Evolutionary conservation across 2,329 filamentous ascomycete genomes (phyloP).

Genomic region (Aspergillus sp.): DNA sequence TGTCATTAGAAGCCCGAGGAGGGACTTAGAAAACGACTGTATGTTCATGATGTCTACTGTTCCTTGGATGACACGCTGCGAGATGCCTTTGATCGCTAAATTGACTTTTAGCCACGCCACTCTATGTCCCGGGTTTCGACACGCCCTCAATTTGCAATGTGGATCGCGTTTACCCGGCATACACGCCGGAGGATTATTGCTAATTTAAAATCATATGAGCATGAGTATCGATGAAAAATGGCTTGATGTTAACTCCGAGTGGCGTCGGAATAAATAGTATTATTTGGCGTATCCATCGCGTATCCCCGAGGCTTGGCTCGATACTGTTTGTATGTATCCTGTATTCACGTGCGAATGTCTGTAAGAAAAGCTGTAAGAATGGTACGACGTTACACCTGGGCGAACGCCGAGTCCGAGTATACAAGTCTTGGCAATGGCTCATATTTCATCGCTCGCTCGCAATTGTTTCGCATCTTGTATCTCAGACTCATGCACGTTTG

Average conservation of each 20-base stretch:
- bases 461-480: constrained; percentile 2
- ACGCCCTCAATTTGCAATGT: constrained; percentile 8
- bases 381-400: neutral
- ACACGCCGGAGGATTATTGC: constrained; percentile 10
- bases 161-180: constrained; percentile 15
- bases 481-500: neutral
- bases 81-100: neutral
- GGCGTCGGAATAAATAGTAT: neutral
- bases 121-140: constrained; percentile 11
- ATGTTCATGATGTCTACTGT: constrained; percentile 18
- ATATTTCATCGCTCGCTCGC: constrained; percentile 1
- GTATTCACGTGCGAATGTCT: neutral
- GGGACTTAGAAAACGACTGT: constrained; percentile 39
- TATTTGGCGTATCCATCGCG: neutral
- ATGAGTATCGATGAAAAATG: neutral
- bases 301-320: neutral
- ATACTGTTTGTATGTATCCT: neutral
- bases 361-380: neutral
- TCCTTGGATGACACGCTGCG: neutral
- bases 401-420: neutral
- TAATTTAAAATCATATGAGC: neutral
- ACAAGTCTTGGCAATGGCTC: constrained; percentile 8
- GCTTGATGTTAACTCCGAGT: neutral
- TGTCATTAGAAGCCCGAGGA: constrained; percentile 38
- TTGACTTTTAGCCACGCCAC: constrained; percentile 12